These are phyloP conservation scores for Monosporascus sp. DNA, from an alignment of 2,329 filamentous ascomycete genomes.

Conservation along the genomic window DNA sequence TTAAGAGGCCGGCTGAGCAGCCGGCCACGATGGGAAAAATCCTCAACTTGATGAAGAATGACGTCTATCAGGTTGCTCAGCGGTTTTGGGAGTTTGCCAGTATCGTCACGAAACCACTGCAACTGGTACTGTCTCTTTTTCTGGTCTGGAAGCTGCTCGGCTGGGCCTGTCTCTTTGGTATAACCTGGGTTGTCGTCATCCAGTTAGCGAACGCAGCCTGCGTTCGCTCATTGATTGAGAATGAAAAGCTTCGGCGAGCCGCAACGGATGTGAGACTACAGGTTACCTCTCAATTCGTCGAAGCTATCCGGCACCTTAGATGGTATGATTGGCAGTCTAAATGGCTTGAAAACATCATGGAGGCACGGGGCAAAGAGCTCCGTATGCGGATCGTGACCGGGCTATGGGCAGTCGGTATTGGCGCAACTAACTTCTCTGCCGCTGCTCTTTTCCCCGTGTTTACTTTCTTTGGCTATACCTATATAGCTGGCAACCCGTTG, in stretches of 20 bases:
- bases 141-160: constrained; percentile 77
- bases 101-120: constrained; percentile 71
- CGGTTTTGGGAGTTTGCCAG: constrained; percentile 81
- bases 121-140: constrained; percentile 66
- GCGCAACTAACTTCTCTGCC: constrained; percentile 64
- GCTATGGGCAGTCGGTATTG: constrained; percentile 57
- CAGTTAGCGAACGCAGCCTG: constrained; percentile 65
- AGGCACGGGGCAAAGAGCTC: constrained; percentile 62
- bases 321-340: constrained; percentile 80
- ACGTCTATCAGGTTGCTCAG: constrained; percentile 77
- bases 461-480: constrained; percentile 76
- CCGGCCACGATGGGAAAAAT: constrained; percentile 86
- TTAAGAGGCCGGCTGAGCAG: constrained; percentile 31
- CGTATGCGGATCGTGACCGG: constrained; percentile 58
- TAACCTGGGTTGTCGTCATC: constrained; percentile 62
- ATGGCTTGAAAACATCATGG: constrained; percentile 66
- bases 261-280: constrained; percentile 76
- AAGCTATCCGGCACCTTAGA: constrained; percentile 72
- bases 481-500: constrained; percentile 60
- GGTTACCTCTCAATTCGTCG: constrained; percentile 78
- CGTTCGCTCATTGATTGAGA: constrained; percentile 59
- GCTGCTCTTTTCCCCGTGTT: constrained; percentile 73
- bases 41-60: constrained; percentile 76
- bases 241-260: constrained; percentile 64
- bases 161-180: constrained; percentile 69